These are phyloP conservation scores for Kodamaea leandrae DNA, from an alignment of 805 yeast species.

Conservation along the genomic window DNA sequence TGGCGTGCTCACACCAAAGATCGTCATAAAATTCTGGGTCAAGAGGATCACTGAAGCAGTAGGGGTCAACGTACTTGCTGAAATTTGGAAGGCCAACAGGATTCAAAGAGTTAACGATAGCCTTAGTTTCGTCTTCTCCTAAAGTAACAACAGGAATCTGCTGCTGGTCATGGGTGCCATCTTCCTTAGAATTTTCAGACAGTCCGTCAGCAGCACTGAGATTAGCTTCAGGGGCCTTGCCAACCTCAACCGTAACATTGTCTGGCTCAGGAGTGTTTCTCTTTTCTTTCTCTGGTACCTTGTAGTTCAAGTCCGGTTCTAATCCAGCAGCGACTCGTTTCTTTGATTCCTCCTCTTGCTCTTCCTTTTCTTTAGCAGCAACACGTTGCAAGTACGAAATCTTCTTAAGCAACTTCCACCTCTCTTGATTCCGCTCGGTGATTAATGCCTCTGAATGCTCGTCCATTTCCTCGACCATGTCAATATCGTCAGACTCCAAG, in stretches of 20 bases:
- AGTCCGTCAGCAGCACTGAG: constrained; percentile 3
- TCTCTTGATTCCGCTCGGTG: constrained; percentile 47
- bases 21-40: constrained; percentile 81
- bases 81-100: constrained; percentile 36
- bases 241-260: constrained; percentile 2
- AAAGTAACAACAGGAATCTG: constrained; percentile 42
- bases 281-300: neutral
- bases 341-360: constrained; percentile 37
- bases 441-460: constrained; percentile 40
- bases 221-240: constrained; percentile 5
- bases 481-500: constrained; percentile 45
- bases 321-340: constrained; percentile 37
- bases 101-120: constrained; percentile 36
- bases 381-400: constrained; percentile 68
- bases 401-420: constrained; percentile 72
- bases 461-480: constrained; percentile 33
- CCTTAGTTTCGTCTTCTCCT: constrained; percentile 41
- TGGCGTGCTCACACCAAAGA: constrained; percentile 78
- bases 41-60: constrained; percentile 83
- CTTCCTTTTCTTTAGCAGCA: constrained; percentile 48
- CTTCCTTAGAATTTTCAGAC: constrained; percentile 16
- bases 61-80: constrained; percentile 74
- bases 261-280: constrained; percentile 10
- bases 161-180: constrained; percentile 11
- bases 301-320: constrained; percentile 11